Conservation (phyloP, 2,329 filamentous ascomycete species). For the Tolypocladium sp. region DNA sequence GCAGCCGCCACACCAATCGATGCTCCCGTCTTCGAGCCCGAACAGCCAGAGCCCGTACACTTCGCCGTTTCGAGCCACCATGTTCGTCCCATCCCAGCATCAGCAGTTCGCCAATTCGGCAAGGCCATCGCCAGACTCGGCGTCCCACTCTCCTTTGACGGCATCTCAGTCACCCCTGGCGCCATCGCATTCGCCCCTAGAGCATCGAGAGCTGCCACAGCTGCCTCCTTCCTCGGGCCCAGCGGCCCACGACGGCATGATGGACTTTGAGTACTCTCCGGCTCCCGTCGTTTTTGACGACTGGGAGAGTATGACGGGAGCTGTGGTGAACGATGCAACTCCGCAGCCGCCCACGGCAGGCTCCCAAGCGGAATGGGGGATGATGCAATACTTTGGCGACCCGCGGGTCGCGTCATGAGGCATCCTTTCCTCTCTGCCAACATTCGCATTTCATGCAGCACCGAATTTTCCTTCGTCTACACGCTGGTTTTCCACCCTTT, state of each 20-base stretch:
- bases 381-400: constrained; percentile 25
- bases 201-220: constrained; percentile 27
- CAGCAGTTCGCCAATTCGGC: constrained; percentile 17
- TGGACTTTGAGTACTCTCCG: constrained; percentile 35
- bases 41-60: constrained; percentile 15
- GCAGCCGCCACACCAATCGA: constrained; percentile 17
- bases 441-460: neutral
- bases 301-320: constrained; percentile 29
- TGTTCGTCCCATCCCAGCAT: constrained; percentile 22
- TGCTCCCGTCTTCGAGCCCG: constrained; percentile 12
- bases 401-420: constrained; percentile 18
- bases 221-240: constrained; percentile 14
- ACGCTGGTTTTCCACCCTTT: neutral
- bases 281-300: constrained; percentile 28
- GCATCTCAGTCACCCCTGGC: constrained; percentile 16
- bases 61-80: constrained; percentile 19
- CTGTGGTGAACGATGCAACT: constrained; percentile 17
- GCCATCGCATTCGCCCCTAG: constrained; percentile 17
- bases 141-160: constrained; percentile 19
- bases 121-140: constrained; percentile 22
- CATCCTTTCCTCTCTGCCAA: too few species aligned
- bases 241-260: constrained; percentile 20
- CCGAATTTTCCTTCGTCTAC: neutral
- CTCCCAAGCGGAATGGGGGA: constrained; percentile 18
- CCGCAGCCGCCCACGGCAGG: constrained; percentile 13